Conservation (phyloP, 2,329 filamentous ascomycete species). For the Diaporthe destruens region DNA sequence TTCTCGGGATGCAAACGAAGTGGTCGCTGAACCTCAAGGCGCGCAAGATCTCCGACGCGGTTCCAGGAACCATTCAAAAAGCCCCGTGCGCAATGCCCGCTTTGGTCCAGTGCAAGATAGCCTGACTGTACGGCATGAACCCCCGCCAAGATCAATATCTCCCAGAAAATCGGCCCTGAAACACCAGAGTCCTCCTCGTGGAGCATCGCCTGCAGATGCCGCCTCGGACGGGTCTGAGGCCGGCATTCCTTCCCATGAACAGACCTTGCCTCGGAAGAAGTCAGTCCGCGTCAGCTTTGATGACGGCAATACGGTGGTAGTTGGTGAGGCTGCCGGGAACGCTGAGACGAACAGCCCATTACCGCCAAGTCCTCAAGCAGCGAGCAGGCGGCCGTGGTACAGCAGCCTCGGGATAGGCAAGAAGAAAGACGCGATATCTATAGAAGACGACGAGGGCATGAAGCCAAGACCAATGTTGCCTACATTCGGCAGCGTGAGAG, state of each 20-base stretch:
- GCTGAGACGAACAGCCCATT: conserved; percentile 56
- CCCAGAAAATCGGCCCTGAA: conserved; percentile 85
- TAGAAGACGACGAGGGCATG: conserved; percentile 77
- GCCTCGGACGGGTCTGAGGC: conserved; percentile 59
- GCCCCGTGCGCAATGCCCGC: conserved; percentile 76
- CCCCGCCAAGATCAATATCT: conserved; percentile 77
- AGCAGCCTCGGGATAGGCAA: conserved; percentile 61
- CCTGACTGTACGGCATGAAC: conserved; percentile 73
- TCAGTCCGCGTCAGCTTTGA: conserved; percentile 83
- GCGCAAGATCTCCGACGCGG: conserved; percentile 44
- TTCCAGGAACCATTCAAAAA: conserved; percentile 62
- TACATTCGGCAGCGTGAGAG: conserved; percentile 80
- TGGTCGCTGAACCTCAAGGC: conserved; percentile 36
- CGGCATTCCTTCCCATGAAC: conserved; percentile 53
- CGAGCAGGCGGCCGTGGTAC: conserved; percentile 63
- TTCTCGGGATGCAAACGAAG: conserved; percentile 30
- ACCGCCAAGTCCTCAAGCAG: conserved; percentile 52
- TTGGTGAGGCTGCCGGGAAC: conserved; percentile 60
- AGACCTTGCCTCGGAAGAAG: conserved; percentile 66
- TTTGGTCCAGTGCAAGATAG: conserved; percentile 71
- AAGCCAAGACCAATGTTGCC: conserved; percentile 80
- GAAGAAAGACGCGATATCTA: conserved; percentile 61
- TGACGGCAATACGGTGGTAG: conserved; percentile 69
- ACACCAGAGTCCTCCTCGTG: conserved; percentile 67
- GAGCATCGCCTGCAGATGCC: conserved; percentile 64